Base-by-base conservation (phyloP, 768 basidiomycete species). In the Lactarius tabidus region DNA sequence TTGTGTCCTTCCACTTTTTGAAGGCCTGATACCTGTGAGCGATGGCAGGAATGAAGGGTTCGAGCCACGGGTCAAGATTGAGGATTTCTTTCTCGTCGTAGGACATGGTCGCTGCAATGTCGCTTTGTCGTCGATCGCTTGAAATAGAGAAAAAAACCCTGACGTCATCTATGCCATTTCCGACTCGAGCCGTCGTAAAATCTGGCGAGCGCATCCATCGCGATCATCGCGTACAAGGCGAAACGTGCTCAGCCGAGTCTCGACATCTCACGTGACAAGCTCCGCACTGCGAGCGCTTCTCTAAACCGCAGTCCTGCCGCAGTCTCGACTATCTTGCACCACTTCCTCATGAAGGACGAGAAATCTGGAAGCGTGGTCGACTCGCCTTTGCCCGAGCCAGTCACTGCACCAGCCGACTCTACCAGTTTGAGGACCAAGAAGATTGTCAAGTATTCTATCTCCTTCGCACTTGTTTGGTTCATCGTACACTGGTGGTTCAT, bases 1-100 rank as follows among this genome's bases (percentile, higher is more conserved):
- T 91, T 53, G 77, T 80, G 70, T 88, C 82, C 71, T 89, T 92
- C 90, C 90, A 92, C 70, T 84, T 80, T 63, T 83, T 82, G 78
- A 86, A 93, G 36, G 75, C 73, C 60, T 86, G 84, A 75, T 93
- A 81, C 66, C 92, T 82, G 70, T 83, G 81, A 64, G 84, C 77
- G 74, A 94, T 91, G 52, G 84, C 81, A 33, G 86, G 81, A 59
- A 89, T 78, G 71, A 89, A 83, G n/a, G 84, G 85, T 71, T 85
- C 82, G n/a, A 94, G 85, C 75, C 86, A 93, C 20, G 81, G 80
- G 75, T 94, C 92, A 69, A 85, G 78, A 57, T 83, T 76, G 66
- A 89, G 79, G 51, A 92, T 79, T 52, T 78, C 75, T 72, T 86
- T 78, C 6, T 82, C 77, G 67, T 87, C 81, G 66, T 91, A 79